Base-by-base conservation (phyloP, 306 rosid genomes). In the Trifolium pratense region DNA sequence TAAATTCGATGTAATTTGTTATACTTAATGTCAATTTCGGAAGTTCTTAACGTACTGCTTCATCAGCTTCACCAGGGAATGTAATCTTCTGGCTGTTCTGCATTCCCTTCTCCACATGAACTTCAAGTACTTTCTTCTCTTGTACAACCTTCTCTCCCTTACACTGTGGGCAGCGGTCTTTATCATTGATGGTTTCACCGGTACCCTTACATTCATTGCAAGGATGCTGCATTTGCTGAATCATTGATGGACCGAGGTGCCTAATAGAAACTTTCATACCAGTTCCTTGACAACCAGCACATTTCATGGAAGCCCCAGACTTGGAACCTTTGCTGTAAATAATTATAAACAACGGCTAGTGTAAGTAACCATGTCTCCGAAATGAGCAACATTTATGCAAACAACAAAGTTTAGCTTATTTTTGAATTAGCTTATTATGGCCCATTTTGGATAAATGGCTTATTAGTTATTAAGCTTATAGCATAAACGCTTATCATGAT, bases 21-120 rank as follows among this genome's bases (percentile, higher is more conserved):
- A 59, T 71, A 36, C 65, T 39, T 32, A 2, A 39, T 12, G 7
- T 2, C 6, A 57, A 5, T 8, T 39, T 40, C n/a, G 42, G 5
- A 20, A 8, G 31, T 42, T 16, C 3, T 4, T 32, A 52, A 20
- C 51, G 3, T 70, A 93, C 97, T 80, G 98, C 96, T 85, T 93
- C 97, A 82, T 93, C 98, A 32, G 98, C 98, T 91, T 91, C 97
- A 3, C 98, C 97, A 23, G 96, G 96, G 88, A 93, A 93, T 62
- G 96, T 91, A 61, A 93, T 85, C 85, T 77, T 90, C 82, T 90
- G 98, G 7, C 87, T 88, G 37, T 93, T 87, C 78, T 89, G 96
- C 98, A 90, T 93, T n/a, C 98, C 98, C 85, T 93, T 93, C 77
- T 93, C 97, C 57, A 93, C 98, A 72, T 29, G 6, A 51, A 91